Conservation (phyloP, 495 filamentous ascomycete species). For the Eremomyces bilateralis region DNA sequence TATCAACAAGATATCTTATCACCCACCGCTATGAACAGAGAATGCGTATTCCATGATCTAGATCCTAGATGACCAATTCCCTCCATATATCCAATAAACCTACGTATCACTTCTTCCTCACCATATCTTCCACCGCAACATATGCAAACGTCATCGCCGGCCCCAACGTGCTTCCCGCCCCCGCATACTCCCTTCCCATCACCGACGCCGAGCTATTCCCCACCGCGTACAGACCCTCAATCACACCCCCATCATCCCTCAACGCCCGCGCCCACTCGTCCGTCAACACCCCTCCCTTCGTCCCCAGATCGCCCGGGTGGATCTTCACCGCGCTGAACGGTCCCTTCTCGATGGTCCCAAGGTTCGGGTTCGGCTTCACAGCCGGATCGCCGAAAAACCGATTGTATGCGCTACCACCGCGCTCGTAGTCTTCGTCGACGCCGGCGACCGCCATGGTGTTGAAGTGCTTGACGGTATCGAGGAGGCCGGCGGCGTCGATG, state of each 20-base stretch:
- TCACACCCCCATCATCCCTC: conserved; percentile 3
- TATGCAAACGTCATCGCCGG: conserved; percentile 12
- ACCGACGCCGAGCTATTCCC: conserved; percentile 9
- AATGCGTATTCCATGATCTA: no score
- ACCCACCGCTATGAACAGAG: no score
- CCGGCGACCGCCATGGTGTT: conserved; percentile 10
- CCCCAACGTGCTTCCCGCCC: conserved; percentile 9
- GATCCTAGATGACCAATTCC: no score
- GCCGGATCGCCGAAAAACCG: conserved; percentile 11
- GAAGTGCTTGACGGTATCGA: conserved; percentile 9
- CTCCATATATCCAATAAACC: no score
- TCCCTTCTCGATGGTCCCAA: conserved; percentile 6
- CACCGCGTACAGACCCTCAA: conserved; percentile 13
- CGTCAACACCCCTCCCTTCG: conserved; percentile 11
- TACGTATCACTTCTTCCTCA: no score
- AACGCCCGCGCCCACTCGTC: conserved; percentile 10
- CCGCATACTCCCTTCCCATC: conserved; percentile 11
- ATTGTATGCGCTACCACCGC: conserved; percentile 10
- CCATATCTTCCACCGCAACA: conserved; percentile 4
- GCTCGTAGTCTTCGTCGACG: conserved; percentile 11
- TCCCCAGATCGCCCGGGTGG: conserved; percentile 12
- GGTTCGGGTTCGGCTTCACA: conserved; percentile 9
- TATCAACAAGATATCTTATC: no score
- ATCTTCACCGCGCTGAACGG: conserved; percentile 14
- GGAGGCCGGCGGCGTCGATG: conserved; percentile 2